Percentiles rank a stretch among this genome's conserved stretches.
phyloP scores from a whole-genome alignment of 164 flowering plant genomes.

The Magnolia sinica region DNA sequence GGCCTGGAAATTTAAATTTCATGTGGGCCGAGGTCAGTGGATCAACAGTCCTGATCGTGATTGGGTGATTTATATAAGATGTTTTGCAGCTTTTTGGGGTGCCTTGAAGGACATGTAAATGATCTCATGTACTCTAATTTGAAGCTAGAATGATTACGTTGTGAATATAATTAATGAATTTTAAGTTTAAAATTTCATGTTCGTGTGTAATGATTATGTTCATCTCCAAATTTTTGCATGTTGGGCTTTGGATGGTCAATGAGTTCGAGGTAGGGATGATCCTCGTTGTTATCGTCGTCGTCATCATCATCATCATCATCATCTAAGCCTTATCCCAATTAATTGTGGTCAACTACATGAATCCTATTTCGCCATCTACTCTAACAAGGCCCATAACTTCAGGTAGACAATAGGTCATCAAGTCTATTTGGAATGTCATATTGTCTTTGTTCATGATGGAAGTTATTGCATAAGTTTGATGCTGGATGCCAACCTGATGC shows the following conservation, averaged over 20 bases:
- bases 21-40: no score
- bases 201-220: background rate
- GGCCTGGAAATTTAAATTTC: no score
- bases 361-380: no score
- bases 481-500: no score
- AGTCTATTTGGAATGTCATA: background rate
- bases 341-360: no score
- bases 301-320: background rate
- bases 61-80: background rate
- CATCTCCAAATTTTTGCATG: conserved; percentile 5
- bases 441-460: no score
- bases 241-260: conserved; percentile 4
- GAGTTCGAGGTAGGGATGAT: background rate
- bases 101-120: background rate
- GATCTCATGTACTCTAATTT: no score
- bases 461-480: no score
- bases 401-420: background rate
- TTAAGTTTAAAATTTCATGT: background rate
- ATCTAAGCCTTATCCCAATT: background rate
- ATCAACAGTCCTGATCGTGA: no score
- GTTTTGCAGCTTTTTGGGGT: background rate
- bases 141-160: background rate
- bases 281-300: no score
- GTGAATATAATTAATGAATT: background rate
- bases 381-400: background rate